phyloP scores from a whole-genome alignment of 192 early-diverging fungal species.

The Podila clonocystis region DNA sequence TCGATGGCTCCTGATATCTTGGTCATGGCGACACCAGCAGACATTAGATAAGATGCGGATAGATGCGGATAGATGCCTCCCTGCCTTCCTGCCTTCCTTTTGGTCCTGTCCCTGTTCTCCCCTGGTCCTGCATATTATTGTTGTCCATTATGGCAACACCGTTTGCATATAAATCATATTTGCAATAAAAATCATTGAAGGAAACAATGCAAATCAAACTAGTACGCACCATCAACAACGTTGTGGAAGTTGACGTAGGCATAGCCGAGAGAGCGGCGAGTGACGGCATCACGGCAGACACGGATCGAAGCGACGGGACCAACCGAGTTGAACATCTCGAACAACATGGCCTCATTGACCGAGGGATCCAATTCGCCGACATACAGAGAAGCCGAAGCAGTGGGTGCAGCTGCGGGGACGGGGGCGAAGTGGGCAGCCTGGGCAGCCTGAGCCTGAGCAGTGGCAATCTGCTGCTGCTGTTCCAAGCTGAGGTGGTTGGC shows the following conservation, averaged over 20 bases:
- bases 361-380: constrained; percentile 97
- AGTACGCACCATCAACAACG: constrained; percentile 73
- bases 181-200: background rate
- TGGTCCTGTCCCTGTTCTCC: too few species aligned
- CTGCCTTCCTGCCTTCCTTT: too few species aligned
- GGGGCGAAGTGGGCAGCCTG: constrained; percentile 57
- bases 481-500: constrained; percentile 57
- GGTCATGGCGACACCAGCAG: too few species aligned
- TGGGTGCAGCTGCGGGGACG: constrained; percentile 53
- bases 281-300: constrained; percentile 98
- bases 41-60: too few species aligned
- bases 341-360: constrained; percentile 97
- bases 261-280: constrained; percentile 95
- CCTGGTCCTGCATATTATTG: too few species aligned
- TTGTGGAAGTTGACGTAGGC: constrained; percentile 99
- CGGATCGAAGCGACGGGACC: constrained; percentile 97
- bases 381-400: constrained; percentile 85
- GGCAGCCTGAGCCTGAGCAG: constrained; percentile 55
- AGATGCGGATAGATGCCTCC: too few species aligned
- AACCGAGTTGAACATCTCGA: constrained; percentile 96
- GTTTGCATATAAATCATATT: too few species aligned
- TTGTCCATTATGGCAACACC: too few species aligned
- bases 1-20: too few species aligned
- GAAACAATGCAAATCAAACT: constrained; percentile 4
- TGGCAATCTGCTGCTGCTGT: constrained; percentile 63